Conservation (phyloP, 352 stramenopile species). For the Pythium phragmitis region DNA sequence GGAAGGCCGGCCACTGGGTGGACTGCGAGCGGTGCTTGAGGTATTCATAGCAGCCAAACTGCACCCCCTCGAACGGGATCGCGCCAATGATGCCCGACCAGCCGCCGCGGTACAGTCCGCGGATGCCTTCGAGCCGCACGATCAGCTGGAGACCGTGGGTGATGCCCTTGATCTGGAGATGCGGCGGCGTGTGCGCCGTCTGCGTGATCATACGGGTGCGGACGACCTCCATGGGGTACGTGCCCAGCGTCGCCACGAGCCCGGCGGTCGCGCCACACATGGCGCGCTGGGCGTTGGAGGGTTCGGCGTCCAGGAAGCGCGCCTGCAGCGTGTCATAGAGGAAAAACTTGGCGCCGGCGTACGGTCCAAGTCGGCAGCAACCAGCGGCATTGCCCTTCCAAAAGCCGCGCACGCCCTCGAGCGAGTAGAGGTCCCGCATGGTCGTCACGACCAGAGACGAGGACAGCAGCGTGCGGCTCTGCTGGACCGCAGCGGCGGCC, state of each 20-base stretch:
- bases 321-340: conserved; percentile 70
- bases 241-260: conserved; percentile 68
- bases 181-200: conserved; percentile 33
- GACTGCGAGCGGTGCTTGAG: conserved; percentile 52
- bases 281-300: conserved; percentile 49
- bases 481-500: conserved; percentile 26
- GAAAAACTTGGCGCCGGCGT: conserved; percentile 82
- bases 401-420: conserved; percentile 71
- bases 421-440: conserved; percentile 55
- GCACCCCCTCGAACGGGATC: conserved; percentile 80
- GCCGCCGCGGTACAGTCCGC: conserved; percentile 70
- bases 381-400: conserved; percentile 77
- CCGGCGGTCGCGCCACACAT: conserved; percentile 59
- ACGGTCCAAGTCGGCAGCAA: conserved; percentile 74
- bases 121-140: conserved; percentile 54
- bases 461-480: conserved; percentile 13
- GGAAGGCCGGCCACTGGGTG: conserved; percentile 55
- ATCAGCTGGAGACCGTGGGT: conserved; percentile 61
- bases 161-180: conserved; percentile 55
- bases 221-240: conserved; percentile 82
- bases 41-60: conserved; percentile 86
- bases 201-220: conserved; percentile 80
- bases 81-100: conserved; percentile 63
- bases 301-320: conserved; percentile 37
- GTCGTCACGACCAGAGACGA: conserved; percentile 41